phyloP scores from a whole-genome alignment of 2,329 filamentous ascomycete genomes.

The Diplodia scrobiculata region DNA sequence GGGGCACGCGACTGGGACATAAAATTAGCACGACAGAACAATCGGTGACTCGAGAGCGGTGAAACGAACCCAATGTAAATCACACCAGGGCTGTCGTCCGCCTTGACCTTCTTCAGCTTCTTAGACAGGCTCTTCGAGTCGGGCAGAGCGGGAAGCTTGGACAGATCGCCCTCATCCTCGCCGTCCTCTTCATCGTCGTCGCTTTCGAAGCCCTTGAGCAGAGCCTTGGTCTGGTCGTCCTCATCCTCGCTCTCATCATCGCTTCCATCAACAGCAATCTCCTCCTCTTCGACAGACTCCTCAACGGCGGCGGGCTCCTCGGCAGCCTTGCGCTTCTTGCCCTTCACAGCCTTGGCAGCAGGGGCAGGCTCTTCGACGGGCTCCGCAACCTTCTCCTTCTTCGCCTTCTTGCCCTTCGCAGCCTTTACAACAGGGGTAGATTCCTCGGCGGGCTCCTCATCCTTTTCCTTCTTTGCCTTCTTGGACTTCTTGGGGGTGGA shows the following conservation, averaged over 20 bases:
- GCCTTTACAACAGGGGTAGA: slow-evolving; percentile 2
- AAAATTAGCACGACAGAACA: slow-evolving; percentile 15
- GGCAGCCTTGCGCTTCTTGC: slow-evolving; percentile 29
- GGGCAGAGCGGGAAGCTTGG: slow-evolving; percentile 42
- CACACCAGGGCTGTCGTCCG: slow-evolving; percentile 67
- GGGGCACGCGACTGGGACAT: slow-evolving; percentile 68
- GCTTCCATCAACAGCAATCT: slow-evolving; percentile 34
- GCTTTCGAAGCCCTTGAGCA: slow-evolving; percentile 56
- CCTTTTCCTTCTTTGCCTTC: slow-evolving; percentile 32
- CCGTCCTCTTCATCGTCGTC: slow-evolving; percentile 48
- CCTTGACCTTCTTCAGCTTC: slow-evolving; percentile 52
- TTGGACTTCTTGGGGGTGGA: slow-evolving; percentile 35
- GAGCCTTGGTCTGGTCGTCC: slow-evolving; percentile 54
- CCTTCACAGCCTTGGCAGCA: slow-evolving; percentile 13
- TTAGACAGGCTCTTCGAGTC: slow-evolving; percentile 41
- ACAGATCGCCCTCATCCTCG: slow-evolving; percentile 45
- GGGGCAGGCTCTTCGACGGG: slow-evolving; percentile 3
- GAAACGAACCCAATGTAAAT: slow-evolving; percentile 73
- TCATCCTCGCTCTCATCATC: slow-evolving; percentile 40
- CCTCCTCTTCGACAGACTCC: slow-evolving; percentile 30
- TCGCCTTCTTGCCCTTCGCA: slow-evolving; percentile 22
- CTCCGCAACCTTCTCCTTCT: neutral
- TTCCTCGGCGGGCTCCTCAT: slow-evolving; percentile 1
- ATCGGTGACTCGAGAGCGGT: neutral
- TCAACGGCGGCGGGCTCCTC: slow-evolving; percentile 20